Evolutionary conservation across 176 grass and related monocot species (phyloP), one percentile per base, ranked within the genome.

Genomic region (Aegilops speltoides): DNA sequence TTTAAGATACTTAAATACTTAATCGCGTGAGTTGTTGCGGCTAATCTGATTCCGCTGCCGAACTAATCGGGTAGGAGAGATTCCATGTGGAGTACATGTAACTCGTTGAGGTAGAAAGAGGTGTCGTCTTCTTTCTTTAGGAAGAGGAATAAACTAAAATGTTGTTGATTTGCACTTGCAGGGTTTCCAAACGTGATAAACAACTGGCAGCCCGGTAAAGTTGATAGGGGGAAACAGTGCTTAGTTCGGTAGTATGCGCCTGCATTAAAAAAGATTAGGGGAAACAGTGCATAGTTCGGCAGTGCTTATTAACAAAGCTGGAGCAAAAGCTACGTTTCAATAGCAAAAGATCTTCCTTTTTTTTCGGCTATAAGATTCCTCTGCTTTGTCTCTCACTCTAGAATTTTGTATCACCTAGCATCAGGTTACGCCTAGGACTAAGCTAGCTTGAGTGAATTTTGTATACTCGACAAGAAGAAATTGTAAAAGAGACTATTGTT

Each of bases 21-120:
- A 31, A 63, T 38, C 10, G 36, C 12, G 24, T 22, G 13, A 40
- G 25, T 63, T 75, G 72, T 76, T 64, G 20, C 61, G 41, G 56
- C 57, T 84, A 43, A 64, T 22, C 69, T 28, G 50, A 84, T 84
- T 84, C 82, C 36, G 4, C 69, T 28, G 31, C 56, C 34, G 7
- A 84, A 84, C 59, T 65, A 50, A 76, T 85, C 46, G 0, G 28
- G 10, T 26, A 48, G 26, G 0, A 36, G 20, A 85, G 12, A 77
- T 72, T 60, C 81, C 26, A 24, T 10, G 22, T 26, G 54, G 16
- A 7, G 52, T 7, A 54, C 54, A 17, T 52, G 48, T 16, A 36
- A 29, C 61, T 8, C 45, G 6, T 45, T 25, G 12, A 4, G 15
- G 11, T 6, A 46, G 22, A 73, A 70, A 25, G 37, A 15, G 38